Percentiles rank a stretch among this genome's conserved stretches.
phyloP scores from a whole-genome alignment of 23 red algal genomes.

The Chondrus crispus region DNA sequence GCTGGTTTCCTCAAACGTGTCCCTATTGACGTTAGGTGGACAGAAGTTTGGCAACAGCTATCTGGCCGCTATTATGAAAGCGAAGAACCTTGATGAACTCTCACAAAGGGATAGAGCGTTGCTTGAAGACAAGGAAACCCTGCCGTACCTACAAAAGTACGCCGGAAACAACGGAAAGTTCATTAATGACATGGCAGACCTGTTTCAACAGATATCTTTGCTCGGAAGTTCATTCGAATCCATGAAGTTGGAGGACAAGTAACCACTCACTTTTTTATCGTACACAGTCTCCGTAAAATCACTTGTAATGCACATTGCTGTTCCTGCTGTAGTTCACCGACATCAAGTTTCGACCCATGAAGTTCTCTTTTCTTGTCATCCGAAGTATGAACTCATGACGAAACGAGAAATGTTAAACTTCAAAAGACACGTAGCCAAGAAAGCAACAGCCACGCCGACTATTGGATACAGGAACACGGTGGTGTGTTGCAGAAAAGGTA shows the following conservation, averaged over 20 bases:
- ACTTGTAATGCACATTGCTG: too few relatives aligned
- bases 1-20: slow-evolving; percentile 80
- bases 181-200: slow-evolving; percentile 81
- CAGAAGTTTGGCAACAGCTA: slow-evolving; percentile 87
- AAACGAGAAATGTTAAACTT: slow-evolving; percentile 61
- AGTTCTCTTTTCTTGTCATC: too few relatives aligned
- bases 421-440: slow-evolving; percentile 21
- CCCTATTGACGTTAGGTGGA: slow-evolving; percentile 72
- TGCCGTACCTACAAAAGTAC: slow-evolving; percentile 60
- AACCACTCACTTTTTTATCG: too few relatives aligned
- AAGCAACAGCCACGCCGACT: slow-evolving; percentile 24
- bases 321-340: too few relatives aligned
- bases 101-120: slow-evolving; percentile 66
- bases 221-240: slow-evolving; percentile 79
- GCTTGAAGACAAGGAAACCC: slow-evolving; percentile 52
- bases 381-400: slow-evolving; percentile 68
- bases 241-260: slow-evolving; percentile 40
- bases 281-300: too few relatives aligned
- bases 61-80: slow-evolving; percentile 61
- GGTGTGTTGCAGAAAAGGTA: slow-evolving; percentile 83
- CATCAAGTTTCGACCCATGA: too few relatives aligned
- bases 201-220: slow-evolving; percentile 70
- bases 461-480: slow-evolving; percentile 82
- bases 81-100: slow-evolving; percentile 46
- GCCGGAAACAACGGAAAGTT: slow-evolving; percentile 83